Conservation (phyloP, 192 early-diverging fungal genomes). For the Backusella luteola region DNA sequence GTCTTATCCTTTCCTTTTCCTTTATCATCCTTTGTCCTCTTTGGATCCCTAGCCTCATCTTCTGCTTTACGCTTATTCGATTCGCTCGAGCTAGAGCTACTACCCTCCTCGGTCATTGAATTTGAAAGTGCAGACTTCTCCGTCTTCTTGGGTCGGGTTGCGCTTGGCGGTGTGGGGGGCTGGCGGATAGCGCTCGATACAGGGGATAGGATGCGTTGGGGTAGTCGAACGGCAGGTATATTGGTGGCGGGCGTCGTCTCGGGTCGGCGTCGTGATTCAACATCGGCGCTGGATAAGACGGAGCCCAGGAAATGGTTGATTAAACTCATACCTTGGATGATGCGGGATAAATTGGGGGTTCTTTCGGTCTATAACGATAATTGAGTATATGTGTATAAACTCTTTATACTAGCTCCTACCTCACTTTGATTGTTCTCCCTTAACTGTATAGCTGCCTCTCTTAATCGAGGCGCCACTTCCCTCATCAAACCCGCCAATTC, state of each 20-base stretch:
- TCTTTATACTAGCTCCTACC: not conserved
- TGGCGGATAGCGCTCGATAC: not conserved
- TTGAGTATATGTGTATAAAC: not conserved
- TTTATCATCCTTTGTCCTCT: slow-evolving; percentile 11
- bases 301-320: slow-evolving; percentile 36
- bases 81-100: not conserved
- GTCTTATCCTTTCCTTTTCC: slow-evolving; percentile 20
- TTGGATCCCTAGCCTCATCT: not conserved
- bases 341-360: slow-evolving; percentile 16
- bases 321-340: slow-evolving; percentile 33
- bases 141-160: not conserved
- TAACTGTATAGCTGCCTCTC: slow-evolving; percentile 11
- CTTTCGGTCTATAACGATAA: not conserved
- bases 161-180: not conserved
- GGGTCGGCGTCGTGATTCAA: slow-evolving; percentile 13
- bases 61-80: not conserved
- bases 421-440: slow-evolving; percentile 11
- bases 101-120: not conserved
- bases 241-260: not conserved
- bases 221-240: not conserved
- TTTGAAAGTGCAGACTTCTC: not conserved
- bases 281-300: slow-evolving; percentile 29
- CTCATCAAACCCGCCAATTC: slow-evolving; percentile 31
- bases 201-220: not conserved
- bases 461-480: slow-evolving; percentile 18